Conservation (phyloP, 495 filamentous ascomycete species). For the Xylaria grammica region DNA sequence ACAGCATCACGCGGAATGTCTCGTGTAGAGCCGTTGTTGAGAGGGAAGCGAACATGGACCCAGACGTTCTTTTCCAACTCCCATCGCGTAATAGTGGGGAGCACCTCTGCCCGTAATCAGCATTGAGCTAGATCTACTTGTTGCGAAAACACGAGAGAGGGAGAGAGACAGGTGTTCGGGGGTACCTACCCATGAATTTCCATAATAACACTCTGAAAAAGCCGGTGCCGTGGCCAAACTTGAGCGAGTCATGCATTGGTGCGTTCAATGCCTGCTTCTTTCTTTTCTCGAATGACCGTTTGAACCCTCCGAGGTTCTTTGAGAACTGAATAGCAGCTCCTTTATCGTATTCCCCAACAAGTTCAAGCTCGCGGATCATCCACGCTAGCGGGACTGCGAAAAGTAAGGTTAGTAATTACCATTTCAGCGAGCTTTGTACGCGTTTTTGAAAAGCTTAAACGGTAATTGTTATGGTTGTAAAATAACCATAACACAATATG, state of each 20-base stretch:
- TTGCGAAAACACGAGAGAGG: background rate
- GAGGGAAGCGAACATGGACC: constrained; percentile 45
- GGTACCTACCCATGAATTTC: constrained; percentile 39
- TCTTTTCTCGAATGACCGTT: constrained; percentile 27
- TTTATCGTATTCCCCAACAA: constrained; percentile 27
- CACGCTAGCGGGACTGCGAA: constrained; percentile 39
- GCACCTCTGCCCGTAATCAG: constrained; percentile 34
- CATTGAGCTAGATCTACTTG: background rate
- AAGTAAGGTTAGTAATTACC: background rate
- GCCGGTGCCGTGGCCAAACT: constrained; percentile 31
- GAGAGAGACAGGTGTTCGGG: background rate
- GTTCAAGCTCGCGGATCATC: constrained; percentile 47
- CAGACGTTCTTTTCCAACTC: constrained; percentile 40
- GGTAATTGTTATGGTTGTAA: no score
- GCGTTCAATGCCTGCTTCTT: constrained; percentile 31
- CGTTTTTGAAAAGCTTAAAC: no score
- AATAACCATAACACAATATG: no score
- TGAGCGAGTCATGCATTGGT: constrained; percentile 36
- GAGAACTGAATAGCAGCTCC: constrained; percentile 32
- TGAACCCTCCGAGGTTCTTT: constrained; percentile 28
- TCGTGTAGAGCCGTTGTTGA: constrained; percentile 69
- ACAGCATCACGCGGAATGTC: constrained; percentile 70
- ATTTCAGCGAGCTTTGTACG: background rate
- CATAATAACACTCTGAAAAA: constrained; percentile 34
- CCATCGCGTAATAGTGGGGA: constrained; percentile 44